Evolutionary conservation across 176 grass and related monocot species (phyloP).

Genomic region (Oryza meridionalis): DNA sequence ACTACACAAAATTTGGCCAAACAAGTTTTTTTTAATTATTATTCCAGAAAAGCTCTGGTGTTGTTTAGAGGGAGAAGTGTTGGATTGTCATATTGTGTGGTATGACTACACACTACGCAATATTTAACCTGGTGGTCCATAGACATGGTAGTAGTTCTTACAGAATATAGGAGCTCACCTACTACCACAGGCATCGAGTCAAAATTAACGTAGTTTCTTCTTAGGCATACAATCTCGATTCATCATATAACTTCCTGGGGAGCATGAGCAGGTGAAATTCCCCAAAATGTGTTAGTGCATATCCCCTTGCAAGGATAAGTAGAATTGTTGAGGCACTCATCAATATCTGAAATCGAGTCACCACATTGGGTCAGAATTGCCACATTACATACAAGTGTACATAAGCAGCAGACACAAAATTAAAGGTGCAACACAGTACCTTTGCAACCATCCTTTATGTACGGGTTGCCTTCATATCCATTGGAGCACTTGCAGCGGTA

Average conservation of each 20-base stretch:
- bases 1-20: too few species aligned
- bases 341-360: constrained; percentile 19
- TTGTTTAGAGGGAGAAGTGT: not conserved
- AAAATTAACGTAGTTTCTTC: not conserved
- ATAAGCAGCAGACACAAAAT: too few species aligned
- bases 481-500: constrained; percentile 24
- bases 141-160: not conserved
- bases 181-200: not conserved
- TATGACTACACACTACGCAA: not conserved
- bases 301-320: not conserved
- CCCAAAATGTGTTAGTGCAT: not conserved
- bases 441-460: constrained; percentile 23
- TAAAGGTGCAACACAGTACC: not conserved
- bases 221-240: not conserved
- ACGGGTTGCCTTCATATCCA: constrained; percentile 34
- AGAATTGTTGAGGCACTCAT: not conserved
- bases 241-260: not conserved
- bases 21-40: too few species aligned
- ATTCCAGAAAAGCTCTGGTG: too few species aligned
- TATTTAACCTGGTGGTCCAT: not conserved
- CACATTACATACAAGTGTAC: too few species aligned
- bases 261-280: not conserved
- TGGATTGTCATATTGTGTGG: not conserved
- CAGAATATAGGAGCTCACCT: not conserved
- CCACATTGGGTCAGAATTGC: not conserved